Conservation (phyloP, 129 eudicot genomes). For the Arctium lappa region DNA sequence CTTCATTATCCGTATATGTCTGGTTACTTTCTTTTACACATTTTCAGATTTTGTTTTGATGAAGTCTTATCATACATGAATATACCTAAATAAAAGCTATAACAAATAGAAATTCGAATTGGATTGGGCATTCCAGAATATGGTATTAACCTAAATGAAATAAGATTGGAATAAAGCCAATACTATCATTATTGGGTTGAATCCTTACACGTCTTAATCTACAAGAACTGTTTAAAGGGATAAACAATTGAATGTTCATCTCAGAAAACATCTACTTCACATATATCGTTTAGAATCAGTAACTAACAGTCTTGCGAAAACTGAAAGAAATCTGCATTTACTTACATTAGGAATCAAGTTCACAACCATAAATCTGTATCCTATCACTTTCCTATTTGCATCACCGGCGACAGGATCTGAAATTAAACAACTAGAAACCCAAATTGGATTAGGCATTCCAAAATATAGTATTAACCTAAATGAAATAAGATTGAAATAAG, state of each 20-base stretch:
- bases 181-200: not conserved
- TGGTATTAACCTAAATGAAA: not conserved
- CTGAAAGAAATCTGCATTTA: not conserved
- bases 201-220: not conserved
- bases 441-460: not conserved
- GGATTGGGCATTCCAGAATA: not conserved
- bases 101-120: not conserved
- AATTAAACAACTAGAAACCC: not conserved
- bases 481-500: not conserved
- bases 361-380: not conserved
- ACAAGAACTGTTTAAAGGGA: not conserved
- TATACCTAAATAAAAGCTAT: no score
- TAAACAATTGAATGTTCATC: not conserved
- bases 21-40: no score
- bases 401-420: not conserved
- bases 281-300: not conserved
- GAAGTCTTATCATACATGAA: no score
- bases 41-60: no score
- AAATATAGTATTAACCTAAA: not conserved
- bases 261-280: not conserved
- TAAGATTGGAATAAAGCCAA: not conserved
- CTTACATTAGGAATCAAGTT: not conserved
- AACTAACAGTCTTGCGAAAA: not conserved
- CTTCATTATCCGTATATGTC: no score
- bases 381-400: not conserved